Conservation (phyloP, 2,329 filamentous ascomycete genomes). For the Meredithiella fracta region DNA sequence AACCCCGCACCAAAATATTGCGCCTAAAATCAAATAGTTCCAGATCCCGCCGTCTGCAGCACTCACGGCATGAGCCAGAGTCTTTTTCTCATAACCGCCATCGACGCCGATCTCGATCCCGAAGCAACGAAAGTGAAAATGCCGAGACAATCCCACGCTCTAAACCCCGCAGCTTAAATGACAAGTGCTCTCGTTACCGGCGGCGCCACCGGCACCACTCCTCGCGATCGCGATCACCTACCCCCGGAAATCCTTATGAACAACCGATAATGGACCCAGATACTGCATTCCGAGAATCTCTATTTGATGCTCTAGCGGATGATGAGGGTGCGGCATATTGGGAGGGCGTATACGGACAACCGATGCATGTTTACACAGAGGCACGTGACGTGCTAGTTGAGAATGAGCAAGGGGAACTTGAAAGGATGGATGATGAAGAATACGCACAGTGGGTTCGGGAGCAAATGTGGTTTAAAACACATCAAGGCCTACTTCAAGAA, state of each 20-base stretch:
- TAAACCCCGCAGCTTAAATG: not conserved
- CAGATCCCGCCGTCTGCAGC: slow-evolving; percentile 16
- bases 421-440: slow-evolving; percentile 83
- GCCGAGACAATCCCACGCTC: too few species aligned
- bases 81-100: slow-evolving; percentile 16
- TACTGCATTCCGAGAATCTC: slow-evolving; percentile 72
- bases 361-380: slow-evolving; percentile 60
- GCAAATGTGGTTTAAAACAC: slow-evolving; percentile 91
- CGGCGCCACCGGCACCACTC: slow-evolving; percentile 18
- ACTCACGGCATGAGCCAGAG: slow-evolving; percentile 7
- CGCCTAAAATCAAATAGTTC: slow-evolving; percentile 7
- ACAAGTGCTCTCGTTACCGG: slow-evolving; percentile 19
- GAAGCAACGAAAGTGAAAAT: too few species aligned
- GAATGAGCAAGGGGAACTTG: slow-evolving; percentile 41
- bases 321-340: slow-evolving; percentile 92
- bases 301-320: slow-evolving; percentile 93
- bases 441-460: slow-evolving; percentile 72
- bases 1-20: slow-evolving; percentile 4
- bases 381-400: not conserved
- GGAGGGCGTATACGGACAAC: slow-evolving; percentile 92
- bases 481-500: slow-evolving; percentile 69
- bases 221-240: slow-evolving; percentile 25
- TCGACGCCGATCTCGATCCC: slow-evolving; percentile 8
- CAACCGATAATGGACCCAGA: slow-evolving; percentile 44
- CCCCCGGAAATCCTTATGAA: slow-evolving; percentile 31